Evolutionary conservation across 495 filamentous ascomycete genomes (phyloP).

Genomic region (Letharia lupina): DNA sequence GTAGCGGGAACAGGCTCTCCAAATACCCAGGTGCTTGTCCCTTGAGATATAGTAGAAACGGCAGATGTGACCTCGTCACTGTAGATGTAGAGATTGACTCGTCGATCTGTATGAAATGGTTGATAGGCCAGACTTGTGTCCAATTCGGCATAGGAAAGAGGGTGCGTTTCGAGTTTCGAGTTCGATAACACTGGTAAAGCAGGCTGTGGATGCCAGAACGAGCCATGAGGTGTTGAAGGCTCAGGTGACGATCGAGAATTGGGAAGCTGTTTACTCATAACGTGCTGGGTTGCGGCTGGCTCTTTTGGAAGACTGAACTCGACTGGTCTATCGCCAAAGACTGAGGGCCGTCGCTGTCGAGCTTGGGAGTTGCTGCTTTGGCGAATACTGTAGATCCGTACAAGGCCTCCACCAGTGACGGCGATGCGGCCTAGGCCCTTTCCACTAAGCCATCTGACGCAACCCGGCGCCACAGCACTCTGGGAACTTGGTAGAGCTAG

Average conservation of each 20-base stretch:
- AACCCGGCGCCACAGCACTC: conserved; percentile 37
- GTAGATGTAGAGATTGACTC: conserved; percentile 63
- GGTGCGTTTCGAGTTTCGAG: conserved; percentile 37
- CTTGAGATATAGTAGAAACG: conserved; percentile 21
- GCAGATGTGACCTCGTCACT: conserved; percentile 21
- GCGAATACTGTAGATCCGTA: conserved; percentile 56
- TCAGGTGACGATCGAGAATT: background rate
- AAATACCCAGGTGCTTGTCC: conserved; percentile 55
- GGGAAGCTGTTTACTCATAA: background rate
- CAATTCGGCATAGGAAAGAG: conserved; percentile 78
- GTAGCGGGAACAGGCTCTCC: conserved; percentile 53
- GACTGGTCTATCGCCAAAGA: conserved; percentile 48
- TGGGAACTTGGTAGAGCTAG: conserved; percentile 58
- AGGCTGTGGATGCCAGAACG: conserved; percentile 23
- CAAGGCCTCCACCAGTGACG: conserved; percentile 51
- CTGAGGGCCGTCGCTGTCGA: conserved; percentile 43
- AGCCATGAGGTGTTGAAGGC: conserved; percentile 4
- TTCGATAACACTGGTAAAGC: conserved; percentile 6
- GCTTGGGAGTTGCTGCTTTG: conserved; percentile 26
- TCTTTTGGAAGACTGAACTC: conserved; percentile 43
- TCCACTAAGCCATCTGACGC: conserved; percentile 47
- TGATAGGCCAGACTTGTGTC: conserved; percentile 87
- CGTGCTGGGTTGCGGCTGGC: background rate
- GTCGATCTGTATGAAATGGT: conserved; percentile 80
- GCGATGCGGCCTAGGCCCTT: conserved; percentile 43